These are phyloP conservation scores for Endocalyx cinctus DNA, from an alignment of 2,329 filamentous ascomycete species.

Conservation along the genomic window DNA sequence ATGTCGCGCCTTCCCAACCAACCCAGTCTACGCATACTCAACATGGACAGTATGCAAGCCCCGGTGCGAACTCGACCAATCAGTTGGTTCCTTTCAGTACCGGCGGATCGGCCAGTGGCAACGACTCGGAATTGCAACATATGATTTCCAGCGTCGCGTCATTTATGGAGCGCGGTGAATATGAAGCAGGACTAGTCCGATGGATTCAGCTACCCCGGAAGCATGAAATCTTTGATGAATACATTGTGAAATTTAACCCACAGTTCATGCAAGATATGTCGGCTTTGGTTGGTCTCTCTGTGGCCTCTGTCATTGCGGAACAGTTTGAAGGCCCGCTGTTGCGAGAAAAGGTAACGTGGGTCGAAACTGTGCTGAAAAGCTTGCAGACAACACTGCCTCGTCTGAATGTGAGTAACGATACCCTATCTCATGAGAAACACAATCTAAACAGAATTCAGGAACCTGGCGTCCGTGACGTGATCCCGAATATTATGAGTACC, in stretches of 20 bases:
- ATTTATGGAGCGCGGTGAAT: conserved; percentile 56
- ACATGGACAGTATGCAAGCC: conserved; percentile 19
- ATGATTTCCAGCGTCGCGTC: conserved; percentile 56
- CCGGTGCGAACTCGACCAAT: conserved; percentile 26
- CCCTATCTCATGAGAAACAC: conserved; percentile 9
- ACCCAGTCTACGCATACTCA: conserved; percentile 19
- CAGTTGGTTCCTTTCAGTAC: conserved; percentile 34
- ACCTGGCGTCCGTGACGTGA: conserved; percentile 49
- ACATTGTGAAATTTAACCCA: conserved; percentile 46
- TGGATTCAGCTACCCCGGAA: conserved; percentile 63
- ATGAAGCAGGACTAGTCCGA: conserved; percentile 59
- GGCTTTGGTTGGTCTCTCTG: conserved; percentile 58
- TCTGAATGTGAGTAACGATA: conserved; percentile 41
- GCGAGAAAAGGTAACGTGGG: conserved; percentile 54
- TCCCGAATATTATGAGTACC: conserved; percentile 53
- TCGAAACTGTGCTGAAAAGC: conserved; percentile 54
- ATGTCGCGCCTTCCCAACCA: conserved; percentile 16
- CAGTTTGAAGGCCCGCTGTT: conserved; percentile 50
- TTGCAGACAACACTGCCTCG: conserved; percentile 44
- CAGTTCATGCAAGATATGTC: conserved; percentile 52
- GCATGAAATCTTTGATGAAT: conserved; percentile 58
- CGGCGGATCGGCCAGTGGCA: conserved; percentile 38
- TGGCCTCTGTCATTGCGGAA: conserved; percentile 59
- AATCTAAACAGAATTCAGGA: conserved; percentile 38
- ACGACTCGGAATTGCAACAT: conserved; percentile 51